Evolutionary conservation across 2,329 filamentous ascomycete species (phyloP).

Genomic region (Ceratocystis alfenasii): DNA sequence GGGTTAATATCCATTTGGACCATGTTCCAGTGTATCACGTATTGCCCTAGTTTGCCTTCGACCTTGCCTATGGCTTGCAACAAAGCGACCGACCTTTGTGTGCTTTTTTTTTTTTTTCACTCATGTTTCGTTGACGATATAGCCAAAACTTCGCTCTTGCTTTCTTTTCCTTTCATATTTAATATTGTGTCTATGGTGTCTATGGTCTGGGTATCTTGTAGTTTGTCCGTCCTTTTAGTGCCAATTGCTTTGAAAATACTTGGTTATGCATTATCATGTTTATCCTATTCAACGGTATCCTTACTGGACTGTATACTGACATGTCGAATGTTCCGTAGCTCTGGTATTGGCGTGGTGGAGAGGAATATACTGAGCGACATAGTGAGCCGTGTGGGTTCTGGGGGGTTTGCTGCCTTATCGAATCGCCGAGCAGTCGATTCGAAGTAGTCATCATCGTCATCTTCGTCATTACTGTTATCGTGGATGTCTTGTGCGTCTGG

Average conservation of each 20-base stretch:
- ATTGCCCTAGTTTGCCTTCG: background rate
- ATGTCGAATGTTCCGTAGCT: constrained; percentile 40
- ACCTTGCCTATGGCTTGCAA: background rate
- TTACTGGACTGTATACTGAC: constrained; percentile 38
- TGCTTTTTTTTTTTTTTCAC: background rate
- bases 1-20: background rate
- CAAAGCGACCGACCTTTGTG: background rate
- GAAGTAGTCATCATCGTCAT: constrained; percentile 36
- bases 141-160: background rate
- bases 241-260: background rate
- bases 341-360: constrained; percentile 41
- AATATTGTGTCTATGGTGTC: constrained; percentile 1
- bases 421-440: constrained; percentile 47
- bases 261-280: background rate
- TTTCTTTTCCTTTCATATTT: background rate
- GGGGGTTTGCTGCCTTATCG: constrained; percentile 40
- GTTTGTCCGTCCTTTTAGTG: background rate
- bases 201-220: background rate
- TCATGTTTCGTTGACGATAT: constrained; percentile 7
- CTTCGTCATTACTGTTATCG: constrained; percentile 23
- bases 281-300: constrained; percentile 24
- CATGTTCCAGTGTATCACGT: background rate
- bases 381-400: constrained; percentile 34
- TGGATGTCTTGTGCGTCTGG: background rate
- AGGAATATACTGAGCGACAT: constrained; percentile 51